Evolutionary conservation across 768 basidiomycete species (phyloP).

Genomic region (Tricholoma furcatifolium): DNA sequence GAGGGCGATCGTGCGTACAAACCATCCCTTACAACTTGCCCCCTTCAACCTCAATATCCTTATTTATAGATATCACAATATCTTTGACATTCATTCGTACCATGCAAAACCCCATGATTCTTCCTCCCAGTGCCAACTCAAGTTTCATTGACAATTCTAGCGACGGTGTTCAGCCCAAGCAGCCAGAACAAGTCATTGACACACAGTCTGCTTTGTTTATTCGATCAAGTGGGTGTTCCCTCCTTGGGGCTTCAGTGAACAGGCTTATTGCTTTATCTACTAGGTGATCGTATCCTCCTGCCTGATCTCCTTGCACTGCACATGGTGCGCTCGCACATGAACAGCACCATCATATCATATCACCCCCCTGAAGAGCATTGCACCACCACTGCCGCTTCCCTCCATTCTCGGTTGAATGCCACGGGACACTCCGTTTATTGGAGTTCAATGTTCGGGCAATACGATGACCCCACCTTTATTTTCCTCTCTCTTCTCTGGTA

Average conservation of each 20-base stretch:
- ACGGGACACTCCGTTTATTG: slow-evolving; percentile 45
- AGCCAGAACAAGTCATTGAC: slow-evolving; percentile 41
- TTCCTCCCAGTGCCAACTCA: slow-evolving; percentile 19
- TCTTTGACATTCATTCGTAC: slow-evolving; percentile 51
- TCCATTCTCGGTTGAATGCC: slow-evolving; percentile 36
- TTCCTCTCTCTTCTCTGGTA: slow-evolving; percentile 57
- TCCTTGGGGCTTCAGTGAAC: background rate
- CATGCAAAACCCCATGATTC: slow-evolving; percentile 27
- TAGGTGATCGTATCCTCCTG: slow-evolving; percentile 32
- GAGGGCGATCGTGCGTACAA: slow-evolving; percentile 38
- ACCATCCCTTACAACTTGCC: background rate
- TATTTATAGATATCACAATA: slow-evolving; percentile 51
- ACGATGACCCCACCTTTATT: slow-evolving; percentile 53
- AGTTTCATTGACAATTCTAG: slow-evolving; percentile 15
- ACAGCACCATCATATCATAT: slow-evolving; percentile 44
- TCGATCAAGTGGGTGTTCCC: slow-evolving; percentile 30
- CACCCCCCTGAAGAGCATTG: slow-evolving; percentile 34
- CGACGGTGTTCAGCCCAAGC: background rate
- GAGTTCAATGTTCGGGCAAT: slow-evolving; percentile 38
- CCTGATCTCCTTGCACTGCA: slow-evolving; percentile 55
- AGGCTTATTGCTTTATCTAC: background rate
- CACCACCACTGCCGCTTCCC: slow-evolving; percentile 31
- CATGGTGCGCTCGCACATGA: slow-evolving; percentile 41
- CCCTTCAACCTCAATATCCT: background rate
- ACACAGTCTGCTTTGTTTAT: slow-evolving; percentile 49